Evolutionary conservation across 192 early-diverging fungal species (phyloP).

Genomic region (Coemansia sp.): DNA sequence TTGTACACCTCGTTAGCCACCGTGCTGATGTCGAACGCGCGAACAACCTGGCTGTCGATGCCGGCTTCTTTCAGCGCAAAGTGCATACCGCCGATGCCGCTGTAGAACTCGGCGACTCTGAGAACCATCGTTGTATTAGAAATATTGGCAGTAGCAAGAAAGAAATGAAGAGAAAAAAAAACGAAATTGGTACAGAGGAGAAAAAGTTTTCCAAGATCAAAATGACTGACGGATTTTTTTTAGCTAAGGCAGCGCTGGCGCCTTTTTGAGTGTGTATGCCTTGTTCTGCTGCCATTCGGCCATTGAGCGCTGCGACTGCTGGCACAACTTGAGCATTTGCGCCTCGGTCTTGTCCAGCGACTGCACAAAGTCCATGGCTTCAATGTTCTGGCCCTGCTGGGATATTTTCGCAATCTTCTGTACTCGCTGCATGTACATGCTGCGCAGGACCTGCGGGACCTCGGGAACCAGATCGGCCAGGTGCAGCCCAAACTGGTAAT

Average conservation of each 20-base stretch:
- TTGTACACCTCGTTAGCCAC: conserved; percentile 79
- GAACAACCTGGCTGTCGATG: conserved; percentile 62
- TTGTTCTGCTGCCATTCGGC: conserved; percentile 39
- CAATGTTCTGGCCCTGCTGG: conserved; percentile 48
- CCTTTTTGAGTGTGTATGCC: conserved; percentile 32
- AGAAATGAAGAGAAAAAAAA: not conserved
- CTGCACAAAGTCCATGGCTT: conserved; percentile 49
- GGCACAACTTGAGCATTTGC: conserved; percentile 36
- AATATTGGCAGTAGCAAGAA: not conserved
- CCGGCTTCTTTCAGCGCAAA: conserved; percentile 70
- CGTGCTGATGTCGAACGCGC: conserved; percentile 95
- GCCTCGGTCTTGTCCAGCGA: conserved; percentile 41
- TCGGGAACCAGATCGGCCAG: conserved; percentile 49
- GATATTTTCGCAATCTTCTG: conserved; percentile 39
- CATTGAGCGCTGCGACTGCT: conserved; percentile 35
- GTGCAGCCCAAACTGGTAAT: conserved; percentile 50
- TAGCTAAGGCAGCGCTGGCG: conserved; percentile 13
- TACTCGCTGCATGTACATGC: conserved; percentile 49
- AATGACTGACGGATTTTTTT: not conserved
- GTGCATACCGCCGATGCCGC: conserved; percentile 64
- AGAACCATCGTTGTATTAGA: conserved; percentile 14
- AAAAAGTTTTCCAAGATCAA: conserved; percentile 2
- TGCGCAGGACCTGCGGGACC: conserved; percentile 41
- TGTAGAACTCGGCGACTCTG: conserved; percentile 55
- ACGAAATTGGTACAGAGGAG: not conserved